A percentile compares a stretch with the other conserved stretches of the same genome.
phyloP scores from a whole-genome alignment of 495 filamentous ascomycete species.

The Tuber magnatum region DNA sequence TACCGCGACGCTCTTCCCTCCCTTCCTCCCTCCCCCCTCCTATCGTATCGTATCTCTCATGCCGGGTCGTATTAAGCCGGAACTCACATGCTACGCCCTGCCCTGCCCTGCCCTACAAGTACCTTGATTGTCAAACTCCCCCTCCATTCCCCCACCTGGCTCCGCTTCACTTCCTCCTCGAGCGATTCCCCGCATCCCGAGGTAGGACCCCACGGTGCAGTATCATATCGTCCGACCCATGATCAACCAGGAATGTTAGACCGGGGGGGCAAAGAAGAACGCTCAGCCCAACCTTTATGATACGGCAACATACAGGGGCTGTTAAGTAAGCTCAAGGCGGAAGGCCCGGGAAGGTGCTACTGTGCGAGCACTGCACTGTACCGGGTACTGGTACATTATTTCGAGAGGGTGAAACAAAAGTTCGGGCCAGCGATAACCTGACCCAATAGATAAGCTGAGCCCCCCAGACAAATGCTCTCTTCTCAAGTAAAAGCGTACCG shows the following conservation, averaged over 20 bases:
- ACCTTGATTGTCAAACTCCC: background rate
- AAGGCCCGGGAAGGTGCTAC: background rate
- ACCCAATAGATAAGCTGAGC: background rate
- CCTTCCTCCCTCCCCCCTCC: too few species aligned
- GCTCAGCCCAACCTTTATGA: background rate
- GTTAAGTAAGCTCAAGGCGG: background rate
- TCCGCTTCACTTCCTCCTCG: background rate
- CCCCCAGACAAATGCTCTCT: background rate
- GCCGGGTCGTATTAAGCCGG: background rate
- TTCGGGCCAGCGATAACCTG: background rate
- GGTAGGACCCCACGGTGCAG: background rate
- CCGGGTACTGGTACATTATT: too few species aligned
- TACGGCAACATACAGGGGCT: background rate
- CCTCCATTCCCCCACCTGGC: background rate
- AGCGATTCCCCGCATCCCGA: background rate
- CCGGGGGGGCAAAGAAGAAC: background rate
- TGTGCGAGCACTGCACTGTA: too few species aligned
- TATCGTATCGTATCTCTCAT: too few species aligned
- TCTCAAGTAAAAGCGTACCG: background rate
- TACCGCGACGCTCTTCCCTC: too few species aligned
- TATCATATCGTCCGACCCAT: background rate
- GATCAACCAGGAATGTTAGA: background rate
- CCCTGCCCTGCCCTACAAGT: background rate
- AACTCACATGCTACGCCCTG: background rate
- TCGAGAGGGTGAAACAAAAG: background rate